Evolutionary conservation across 305 asterid species (phyloP), one percentile per base, ranked within the genome.

Genomic region (Lippia alba): DNA sequence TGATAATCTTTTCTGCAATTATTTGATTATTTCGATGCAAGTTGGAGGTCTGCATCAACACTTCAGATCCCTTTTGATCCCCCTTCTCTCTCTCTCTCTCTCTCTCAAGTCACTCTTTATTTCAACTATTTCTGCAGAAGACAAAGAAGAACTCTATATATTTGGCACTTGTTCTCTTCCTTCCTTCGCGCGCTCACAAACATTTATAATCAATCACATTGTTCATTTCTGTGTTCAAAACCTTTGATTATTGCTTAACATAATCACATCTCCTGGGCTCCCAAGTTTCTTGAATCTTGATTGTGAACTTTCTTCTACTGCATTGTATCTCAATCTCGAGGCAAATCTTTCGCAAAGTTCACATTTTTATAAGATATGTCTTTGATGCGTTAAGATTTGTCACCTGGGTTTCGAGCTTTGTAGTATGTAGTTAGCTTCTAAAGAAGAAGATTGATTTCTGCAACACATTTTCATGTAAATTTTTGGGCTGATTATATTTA

Each of bases 71-170:
- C 78, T 64, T 76, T 64, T 71, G 40, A 15, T 39, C 41, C 73
- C 74, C 72, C 61, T 74, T 79, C 72, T 69, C 67, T 53, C 70
- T 24, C 30, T 74, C 39, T 30, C 75, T 40, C 64, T 49, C 69
- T 46, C 58, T 34, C 71, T 49, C 72, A 56, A 65, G 44, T 45
- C 66, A 44, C 51, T 72, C 12, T 39, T n/a, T 24, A 16, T 17
- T 11, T 7, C 55, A 62, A 40, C 63, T 55, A 14, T 56, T 61
- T 64, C 33, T 16, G 18, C 20, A 36, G n/a, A n/a, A 15, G 53
- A 24, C 18, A 15, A 7, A 39, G n/a, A 51, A 56, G 41, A n/a
- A n/a, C 72, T 79, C 78, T 83, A 69, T 77, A 75, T 77, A 80
- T 73, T 72, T 54, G 71, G 70, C 46, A 46, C 72, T 70, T 57